These are phyloP conservation scores for Bruguiera gymnorhiza DNA, from an alignment of 345 rosid genomes.

Conservation along the genomic window DNA sequence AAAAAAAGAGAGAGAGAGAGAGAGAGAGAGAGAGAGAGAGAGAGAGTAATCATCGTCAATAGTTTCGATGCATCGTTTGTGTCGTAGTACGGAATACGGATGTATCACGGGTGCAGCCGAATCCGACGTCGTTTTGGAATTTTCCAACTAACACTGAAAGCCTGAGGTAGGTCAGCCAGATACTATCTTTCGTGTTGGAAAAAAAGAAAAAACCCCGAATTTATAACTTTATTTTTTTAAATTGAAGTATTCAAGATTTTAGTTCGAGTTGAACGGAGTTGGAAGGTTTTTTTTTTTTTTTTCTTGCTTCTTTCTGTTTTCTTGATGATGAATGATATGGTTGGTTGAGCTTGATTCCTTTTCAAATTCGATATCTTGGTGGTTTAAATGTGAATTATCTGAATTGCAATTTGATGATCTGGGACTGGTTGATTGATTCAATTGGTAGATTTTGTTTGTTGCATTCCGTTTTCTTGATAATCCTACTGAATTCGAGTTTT, in stretches of 20 bases:
- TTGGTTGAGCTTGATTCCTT: background rate
- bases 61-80: constrained; percentile 1
- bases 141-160: background rate
- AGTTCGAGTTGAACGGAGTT: background rate
- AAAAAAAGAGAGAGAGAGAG: background rate
- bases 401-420: background rate
- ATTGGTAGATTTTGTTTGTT: background rate
- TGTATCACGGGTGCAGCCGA: background rate
- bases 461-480: background rate
- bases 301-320: background rate
- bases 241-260: background rate
- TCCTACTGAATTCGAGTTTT: background rate
- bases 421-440: background rate
- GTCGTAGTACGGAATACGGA: background rate
- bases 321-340: background rate
- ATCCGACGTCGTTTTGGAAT: background rate
- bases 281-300: background rate
- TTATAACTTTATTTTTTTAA: background rate
- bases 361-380: background rate
- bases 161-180: too few species aligned
- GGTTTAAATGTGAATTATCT: background rate
- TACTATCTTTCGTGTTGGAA: too few species aligned
- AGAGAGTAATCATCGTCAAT: background rate
- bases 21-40: background rate
- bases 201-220: too few species aligned